phyloP scores from a whole-genome alignment of 345 rosid species.

The Euphorbia tirucalli region DNA sequence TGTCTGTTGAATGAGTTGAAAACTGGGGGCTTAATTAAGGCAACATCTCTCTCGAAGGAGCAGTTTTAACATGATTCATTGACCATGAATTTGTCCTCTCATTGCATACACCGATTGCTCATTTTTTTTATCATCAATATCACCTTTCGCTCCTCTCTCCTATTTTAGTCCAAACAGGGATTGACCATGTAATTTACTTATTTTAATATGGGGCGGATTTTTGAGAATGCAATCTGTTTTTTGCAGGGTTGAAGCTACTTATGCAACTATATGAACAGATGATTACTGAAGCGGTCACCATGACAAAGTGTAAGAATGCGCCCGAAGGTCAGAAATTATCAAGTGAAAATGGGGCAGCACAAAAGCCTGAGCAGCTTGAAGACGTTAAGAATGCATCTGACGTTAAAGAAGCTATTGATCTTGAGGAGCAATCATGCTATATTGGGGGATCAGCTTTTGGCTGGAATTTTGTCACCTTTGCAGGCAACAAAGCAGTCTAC shows the following conservation, averaged over 20 bases:
- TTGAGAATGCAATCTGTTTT: neutral
- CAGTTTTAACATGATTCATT: neutral
- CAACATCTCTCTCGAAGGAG: neutral
- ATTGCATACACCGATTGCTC: neutral
- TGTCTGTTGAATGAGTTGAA: neutral
- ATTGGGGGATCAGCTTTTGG: constrained; percentile 91
- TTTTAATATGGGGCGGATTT: neutral
- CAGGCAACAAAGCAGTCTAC: constrained; percentile 47
- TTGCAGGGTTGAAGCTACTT: constrained; percentile 62
- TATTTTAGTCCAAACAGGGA: neutral
- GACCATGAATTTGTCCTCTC: neutral
- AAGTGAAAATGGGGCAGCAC: constrained; percentile 39
- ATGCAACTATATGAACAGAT: constrained; percentile 56
- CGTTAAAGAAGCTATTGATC: constrained; percentile 32
- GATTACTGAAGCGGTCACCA: constrained; percentile 37
- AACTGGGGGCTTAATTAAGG: neutral
- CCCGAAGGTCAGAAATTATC: constrained; percentile 34
- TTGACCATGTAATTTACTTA: neutral
- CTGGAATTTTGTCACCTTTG: constrained; percentile 76
- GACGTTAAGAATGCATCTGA: constrained; percentile 32
- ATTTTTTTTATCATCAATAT: neutral
- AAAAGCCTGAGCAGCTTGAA: constrained; percentile 24
- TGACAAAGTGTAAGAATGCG: constrained; percentile 27
- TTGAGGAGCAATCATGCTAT: constrained; percentile 28
- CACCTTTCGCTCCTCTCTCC: neutral